Evolutionary conservation across 2,329 filamentous ascomycete genomes (phyloP).

Genomic region (Epichloe elymi): DNA sequence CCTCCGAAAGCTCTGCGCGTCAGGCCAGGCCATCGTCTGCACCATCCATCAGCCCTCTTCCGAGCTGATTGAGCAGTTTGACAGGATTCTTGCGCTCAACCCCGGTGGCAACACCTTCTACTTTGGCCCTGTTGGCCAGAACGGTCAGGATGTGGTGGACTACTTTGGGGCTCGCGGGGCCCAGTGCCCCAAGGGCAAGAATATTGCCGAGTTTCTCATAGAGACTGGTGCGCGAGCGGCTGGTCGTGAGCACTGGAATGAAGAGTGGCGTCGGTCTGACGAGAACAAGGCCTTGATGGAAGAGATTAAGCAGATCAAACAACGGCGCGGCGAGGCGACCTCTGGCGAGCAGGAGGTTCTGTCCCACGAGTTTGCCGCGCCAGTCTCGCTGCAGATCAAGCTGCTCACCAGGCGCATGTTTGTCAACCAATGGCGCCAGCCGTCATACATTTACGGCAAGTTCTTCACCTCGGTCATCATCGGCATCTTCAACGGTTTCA

Average conservation of each 20-base stretch:
- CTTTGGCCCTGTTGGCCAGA: slow-evolving; percentile 36
- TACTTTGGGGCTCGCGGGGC: slow-evolving; percentile 50
- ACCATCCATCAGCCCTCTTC: slow-evolving; percentile 46
- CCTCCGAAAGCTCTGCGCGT: slow-evolving; percentile 42
- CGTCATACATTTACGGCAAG: slow-evolving; percentile 65
- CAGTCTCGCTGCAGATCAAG: slow-evolving; percentile 46
- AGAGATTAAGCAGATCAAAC: slow-evolving; percentile 52
- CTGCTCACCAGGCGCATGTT: slow-evolving; percentile 60
- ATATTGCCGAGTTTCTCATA: slow-evolving; percentile 36
- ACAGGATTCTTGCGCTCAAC: slow-evolving; percentile 37
- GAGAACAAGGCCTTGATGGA: slow-evolving; percentile 44
- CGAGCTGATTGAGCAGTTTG: slow-evolving; percentile 40
- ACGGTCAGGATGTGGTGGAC: slow-evolving; percentile 29
- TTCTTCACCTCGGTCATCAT: slow-evolving; percentile 59
- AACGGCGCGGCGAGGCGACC: slow-evolving; percentile 6
- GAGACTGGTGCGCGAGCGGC: slow-evolving; percentile 25
- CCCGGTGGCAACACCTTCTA: slow-evolving; percentile 39
- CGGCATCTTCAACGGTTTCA: slow-evolving; percentile 69
- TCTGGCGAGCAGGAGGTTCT: slow-evolving; percentile 10
- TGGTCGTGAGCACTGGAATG: slow-evolving; percentile 48
- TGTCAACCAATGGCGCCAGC: slow-evolving; percentile 61
- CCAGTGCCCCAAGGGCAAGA: slow-evolving; percentile 43
- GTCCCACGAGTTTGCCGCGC: slow-evolving; percentile 50
- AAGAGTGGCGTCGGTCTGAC: slow-evolving; percentile 56
- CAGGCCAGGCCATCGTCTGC: slow-evolving; percentile 44